A percentile compares a stretch with the other conserved stretches of the same genome.
phyloP scores from a whole-genome alignment of 2,329 filamentous ascomycete genomes.

The Fusarium praegraminearum region DNA sequence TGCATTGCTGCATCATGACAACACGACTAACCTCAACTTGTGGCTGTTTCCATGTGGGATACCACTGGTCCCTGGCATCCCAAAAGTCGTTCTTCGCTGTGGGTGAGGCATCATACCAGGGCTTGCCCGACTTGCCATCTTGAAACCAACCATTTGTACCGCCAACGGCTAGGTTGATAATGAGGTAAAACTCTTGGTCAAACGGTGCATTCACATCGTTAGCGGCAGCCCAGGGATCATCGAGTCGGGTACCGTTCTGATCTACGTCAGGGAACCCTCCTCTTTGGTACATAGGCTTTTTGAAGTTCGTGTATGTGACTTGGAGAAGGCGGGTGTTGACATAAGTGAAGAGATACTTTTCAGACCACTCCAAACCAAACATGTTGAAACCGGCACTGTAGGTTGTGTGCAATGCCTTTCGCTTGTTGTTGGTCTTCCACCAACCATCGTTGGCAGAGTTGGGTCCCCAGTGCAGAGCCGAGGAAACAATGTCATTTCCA shows the following conservation, averaged over 20 bases:
- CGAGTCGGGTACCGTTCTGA: conserved; percentile 73
- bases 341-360: conserved; percentile 90
- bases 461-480: conserved; percentile 86
- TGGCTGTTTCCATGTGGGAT: conserved; percentile 77
- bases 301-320: conserved; percentile 82
- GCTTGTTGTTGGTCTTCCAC: conserved; percentile 87
- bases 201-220: conserved; percentile 75
- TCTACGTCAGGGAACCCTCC: conserved; percentile 74
- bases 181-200: conserved; percentile 80
- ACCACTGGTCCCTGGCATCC: conserved; percentile 73
- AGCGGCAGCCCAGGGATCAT: conserved; percentile 73
- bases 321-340: conserved; percentile 84
- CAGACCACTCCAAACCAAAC: conserved; percentile 86
- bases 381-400: conserved; percentile 78
- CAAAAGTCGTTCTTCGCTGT: conserved; percentile 83
- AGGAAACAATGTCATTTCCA: conserved; percentile 84
- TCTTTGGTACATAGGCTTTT: conserved; percentile 74
- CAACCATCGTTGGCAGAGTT: conserved; percentile 78
- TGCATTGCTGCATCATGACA: conserved; percentile 77
- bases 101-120: conserved; percentile 78
- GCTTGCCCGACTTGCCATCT: conserved; percentile 78
- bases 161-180: conserved; percentile 81
- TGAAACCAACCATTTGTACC: conserved; percentile 87
- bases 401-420: conserved; percentile 78
- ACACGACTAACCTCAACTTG: conserved; percentile 78